Evolutionary conservation across 2,329 filamentous ascomycete genomes (phyloP).

Genomic region (Pezicula carpinea): DNA sequence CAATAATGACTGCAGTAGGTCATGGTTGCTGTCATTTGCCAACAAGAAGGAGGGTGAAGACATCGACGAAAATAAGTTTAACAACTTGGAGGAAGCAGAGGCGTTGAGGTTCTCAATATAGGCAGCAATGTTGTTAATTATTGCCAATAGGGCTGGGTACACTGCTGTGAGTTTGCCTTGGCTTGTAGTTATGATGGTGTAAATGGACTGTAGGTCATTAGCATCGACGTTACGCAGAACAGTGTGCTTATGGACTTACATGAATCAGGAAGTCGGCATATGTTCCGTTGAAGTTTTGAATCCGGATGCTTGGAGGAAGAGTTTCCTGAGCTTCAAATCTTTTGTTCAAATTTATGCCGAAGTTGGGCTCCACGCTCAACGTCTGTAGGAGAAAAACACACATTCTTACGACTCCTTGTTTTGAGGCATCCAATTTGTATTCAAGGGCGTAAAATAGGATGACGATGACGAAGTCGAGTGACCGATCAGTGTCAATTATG

Average conservation of each 20-base stretch:
- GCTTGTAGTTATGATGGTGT: slow-evolving; percentile 83
- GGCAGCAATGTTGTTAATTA: slow-evolving; percentile 89
- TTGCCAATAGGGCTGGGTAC: slow-evolving; percentile 85
- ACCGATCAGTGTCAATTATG: slow-evolving; percentile 91
- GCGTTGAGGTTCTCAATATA: slow-evolving; percentile 74
- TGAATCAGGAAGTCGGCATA: slow-evolving; percentile 94
- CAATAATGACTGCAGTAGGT: slow-evolving; percentile 72
- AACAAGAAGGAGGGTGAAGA: slow-evolving; percentile 88
- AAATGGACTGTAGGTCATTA: slow-evolving; percentile 65
- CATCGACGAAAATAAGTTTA: slow-evolving; percentile 89
- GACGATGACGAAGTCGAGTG: slow-evolving; percentile 87
- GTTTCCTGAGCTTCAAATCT: slow-evolving; percentile 85
- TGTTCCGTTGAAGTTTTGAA: slow-evolving; percentile 79
- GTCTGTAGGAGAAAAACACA: slow-evolving; percentile 97
- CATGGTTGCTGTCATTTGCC: slow-evolving; percentile 87
- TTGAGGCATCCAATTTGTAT: slow-evolving; percentile 77
- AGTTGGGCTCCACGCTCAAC: slow-evolving; percentile 85
- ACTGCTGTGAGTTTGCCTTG: slow-evolving; percentile 87
- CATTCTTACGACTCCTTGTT: slow-evolving; percentile 92
- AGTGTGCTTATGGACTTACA: slow-evolving; percentile 45
- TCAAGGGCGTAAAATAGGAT: slow-evolving; percentile 91
- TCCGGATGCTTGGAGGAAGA: slow-evolving; percentile 73
- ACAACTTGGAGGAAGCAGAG: slow-evolving; percentile 71
- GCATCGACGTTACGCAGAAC: slow-evolving; percentile 9
- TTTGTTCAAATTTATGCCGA: slow-evolving; percentile 86